Conservation (phyloP, 805 yeast genomes). For the Yarrowia osloensis region DNA sequence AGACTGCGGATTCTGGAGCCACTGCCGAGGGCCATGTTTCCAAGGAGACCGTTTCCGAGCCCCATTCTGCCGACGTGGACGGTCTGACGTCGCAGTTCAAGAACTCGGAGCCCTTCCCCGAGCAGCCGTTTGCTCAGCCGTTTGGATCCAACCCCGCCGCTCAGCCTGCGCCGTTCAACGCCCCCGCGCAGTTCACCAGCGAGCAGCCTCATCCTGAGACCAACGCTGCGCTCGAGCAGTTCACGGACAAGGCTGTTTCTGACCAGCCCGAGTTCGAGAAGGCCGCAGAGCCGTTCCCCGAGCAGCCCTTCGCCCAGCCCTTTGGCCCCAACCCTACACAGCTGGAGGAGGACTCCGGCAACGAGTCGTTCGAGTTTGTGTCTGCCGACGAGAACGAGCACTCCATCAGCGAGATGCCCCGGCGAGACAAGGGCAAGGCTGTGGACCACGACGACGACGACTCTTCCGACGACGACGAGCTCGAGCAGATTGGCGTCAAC, state of each 20-base stretch:
- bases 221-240: conserved; percentile 34
- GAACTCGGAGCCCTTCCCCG: conserved; percentile 12
- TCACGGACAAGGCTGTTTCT: conserved; percentile 32
- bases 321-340: conserved; percentile 5
- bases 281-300: conserved; percentile 15
- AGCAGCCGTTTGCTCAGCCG: conserved; percentile 1
- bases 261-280: conserved; percentile 21
- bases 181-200: conserved; percentile 27
- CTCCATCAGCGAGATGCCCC: conserved; percentile 17
- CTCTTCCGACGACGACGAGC: conserved; percentile 40
- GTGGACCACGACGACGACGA: conserved; percentile 35
- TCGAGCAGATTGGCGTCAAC: conserved; percentile 34
- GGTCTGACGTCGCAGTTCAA: conserved; percentile 1
- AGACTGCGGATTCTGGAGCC: background rate
- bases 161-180: conserved; percentile 36
- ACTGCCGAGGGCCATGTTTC: background rate
- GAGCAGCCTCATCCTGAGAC: conserved; percentile 29
- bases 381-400: conserved; percentile 39
- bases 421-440: conserved; percentile 10
- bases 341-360: conserved; percentile 31
- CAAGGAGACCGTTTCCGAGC: conserved; percentile 25
- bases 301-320: conserved; percentile 8
- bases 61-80: conserved; percentile 6
- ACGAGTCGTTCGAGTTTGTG: conserved; percentile 43
- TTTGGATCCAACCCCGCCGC: conserved; percentile 42